Evolutionary conservation across 139 green algal species (phyloP).

Genomic region (Tetraselmis striata): DNA sequence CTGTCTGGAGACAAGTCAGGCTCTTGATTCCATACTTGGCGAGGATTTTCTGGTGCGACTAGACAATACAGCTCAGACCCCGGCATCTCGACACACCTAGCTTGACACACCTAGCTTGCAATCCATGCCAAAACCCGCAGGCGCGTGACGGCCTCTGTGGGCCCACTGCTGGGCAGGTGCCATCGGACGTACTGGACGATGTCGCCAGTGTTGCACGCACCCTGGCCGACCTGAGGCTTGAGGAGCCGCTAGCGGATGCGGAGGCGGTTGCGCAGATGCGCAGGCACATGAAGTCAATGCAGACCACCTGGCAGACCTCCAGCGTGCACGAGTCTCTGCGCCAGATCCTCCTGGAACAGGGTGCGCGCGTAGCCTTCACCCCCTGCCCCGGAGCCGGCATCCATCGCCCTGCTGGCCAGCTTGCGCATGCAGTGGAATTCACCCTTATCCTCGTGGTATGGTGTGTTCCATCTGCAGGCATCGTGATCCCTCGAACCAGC

Average conservation of each 20-base stretch:
- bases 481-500: background rate
- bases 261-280: background rate
- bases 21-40: background rate
- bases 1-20: background rate
- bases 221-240: background rate
- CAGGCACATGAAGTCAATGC: background rate
- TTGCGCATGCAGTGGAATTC: no score
- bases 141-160: no score
- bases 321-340: background rate
- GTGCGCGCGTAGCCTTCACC: background rate
- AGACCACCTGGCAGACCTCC: background rate
- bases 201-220: background rate
- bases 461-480: background rate
- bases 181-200: background rate
- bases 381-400: no score
- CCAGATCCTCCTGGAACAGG: background rate
- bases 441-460: no score
- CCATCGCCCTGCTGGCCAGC: no score
- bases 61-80: no score
- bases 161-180: no score
- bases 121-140: no score
- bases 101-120: no score
- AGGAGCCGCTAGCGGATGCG: background rate
- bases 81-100: no score
- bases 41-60: background rate